Evolutionary conservation across 225 moss, liverwort and hornwort species (phyloP), one percentile per base, ranked within the genome.

Genomic region (Climacium dendroides): DNA sequence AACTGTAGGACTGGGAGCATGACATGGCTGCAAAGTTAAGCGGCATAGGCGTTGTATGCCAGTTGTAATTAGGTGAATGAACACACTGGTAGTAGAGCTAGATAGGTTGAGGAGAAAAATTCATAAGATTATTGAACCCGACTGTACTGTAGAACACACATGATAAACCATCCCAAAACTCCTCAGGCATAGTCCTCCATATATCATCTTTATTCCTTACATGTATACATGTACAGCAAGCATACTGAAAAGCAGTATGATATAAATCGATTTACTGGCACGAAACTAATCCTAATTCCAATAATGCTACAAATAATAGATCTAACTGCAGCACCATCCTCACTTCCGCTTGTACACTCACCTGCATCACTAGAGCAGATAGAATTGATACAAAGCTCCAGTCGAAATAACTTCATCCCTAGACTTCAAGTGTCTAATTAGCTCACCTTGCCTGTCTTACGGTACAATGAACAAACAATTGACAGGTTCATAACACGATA

Each of bases 191-290:
- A 82, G 70, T 77, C 74, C 66, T 77, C 58, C 25, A 87, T 77
- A 65, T 26, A 65, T 87, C 74, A 64, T 57, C 50, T 69, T 89
- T 79, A 88, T 89, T 88, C 55, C 85, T 87, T 72, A 87, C 81
- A 63, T 41, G 80, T 15, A 86, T 87, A 89, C 89, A 71, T 89
- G 75, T 87, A 88, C 91, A 92, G 86, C 87, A 88, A 86, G 80
- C 89, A 91, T 89, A 91, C 91, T 87, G 91, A 83, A 80, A 63
- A 80, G 87, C 87, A 91, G 89, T 91, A 90, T 92, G 87, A 63
- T 35, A 89, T 75, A 75, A 91, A 89, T 67, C 61, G 71, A 54
- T 63, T 78, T 47, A 53, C 79, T 37, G 63, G 83, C 60, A 79
- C 66, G 79, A 83, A 89, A 87, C 85, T 83, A 74, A 43, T 85